Evolutionary conservation across 805 yeast species (phyloP).

Genomic region (Monosporozyma aerobia): DNA sequence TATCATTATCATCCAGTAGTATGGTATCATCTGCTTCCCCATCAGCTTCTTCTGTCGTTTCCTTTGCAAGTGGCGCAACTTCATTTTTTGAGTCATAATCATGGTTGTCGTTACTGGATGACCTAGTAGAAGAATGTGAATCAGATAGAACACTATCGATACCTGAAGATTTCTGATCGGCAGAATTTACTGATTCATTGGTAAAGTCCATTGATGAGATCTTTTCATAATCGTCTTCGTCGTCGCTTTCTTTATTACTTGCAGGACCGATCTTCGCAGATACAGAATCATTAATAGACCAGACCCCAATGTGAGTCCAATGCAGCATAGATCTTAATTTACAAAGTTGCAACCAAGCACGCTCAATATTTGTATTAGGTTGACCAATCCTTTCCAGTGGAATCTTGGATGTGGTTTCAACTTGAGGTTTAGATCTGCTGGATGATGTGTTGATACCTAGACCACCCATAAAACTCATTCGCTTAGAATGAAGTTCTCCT

Average conservation of each 20-base stretch:
- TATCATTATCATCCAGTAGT: not conserved
- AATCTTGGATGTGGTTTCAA: constrained; percentile 8
- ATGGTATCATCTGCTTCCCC: not conserved
- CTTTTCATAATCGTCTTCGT: not conserved
- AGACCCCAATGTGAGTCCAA: constrained; percentile 77
- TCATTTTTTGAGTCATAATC: not conserved
- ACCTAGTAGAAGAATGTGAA: not conserved
- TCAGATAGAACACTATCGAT: not conserved
- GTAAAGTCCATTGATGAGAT: not conserved
- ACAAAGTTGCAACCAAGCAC: constrained; percentile 56
- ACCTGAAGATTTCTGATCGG: not conserved
- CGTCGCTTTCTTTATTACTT: constrained; percentile 4
- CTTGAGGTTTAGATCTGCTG: constrained; percentile 8
- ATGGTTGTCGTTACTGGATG: not conserved
- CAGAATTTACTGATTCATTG: not conserved
- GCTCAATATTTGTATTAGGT: constrained; percentile 32
- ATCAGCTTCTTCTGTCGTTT: not conserved
- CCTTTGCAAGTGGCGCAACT: not conserved
- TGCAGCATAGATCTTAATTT: constrained; percentile 64
- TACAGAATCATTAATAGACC: constrained; percentile 43
- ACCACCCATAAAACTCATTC: constrained; percentile 24
- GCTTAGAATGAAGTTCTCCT: constrained; percentile 2
- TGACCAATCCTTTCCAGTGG: constrained; percentile 14
- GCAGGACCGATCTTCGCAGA: constrained; percentile 22
- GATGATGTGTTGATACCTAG: constrained; percentile 9